phyloP scores from a whole-genome alignment of 2,329 filamentous ascomycete genomes.

The Trichoderma koningii region DNA sequence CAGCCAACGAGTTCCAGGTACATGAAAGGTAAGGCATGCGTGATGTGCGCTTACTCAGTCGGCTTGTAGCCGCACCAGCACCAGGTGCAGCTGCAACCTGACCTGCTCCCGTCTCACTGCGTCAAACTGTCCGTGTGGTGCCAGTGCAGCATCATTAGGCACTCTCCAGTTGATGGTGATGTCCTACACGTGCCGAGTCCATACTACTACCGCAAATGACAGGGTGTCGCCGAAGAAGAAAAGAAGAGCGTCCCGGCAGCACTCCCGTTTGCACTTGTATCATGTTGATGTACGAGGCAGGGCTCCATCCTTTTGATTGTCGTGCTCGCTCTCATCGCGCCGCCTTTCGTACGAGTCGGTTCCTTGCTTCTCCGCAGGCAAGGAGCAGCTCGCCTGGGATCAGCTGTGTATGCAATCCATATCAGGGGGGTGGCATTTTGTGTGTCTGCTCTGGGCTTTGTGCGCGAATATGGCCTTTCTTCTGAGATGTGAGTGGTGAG shows the following conservation, averaged over 20 bases:
- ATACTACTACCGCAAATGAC: too few relatives aligned
- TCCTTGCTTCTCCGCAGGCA: constrained; percentile 6
- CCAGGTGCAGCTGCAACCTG: background rate
- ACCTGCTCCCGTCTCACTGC: constrained; percentile 5
- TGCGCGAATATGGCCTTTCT: background rate
- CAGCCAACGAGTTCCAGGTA: too few relatives aligned
- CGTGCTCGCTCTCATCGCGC: background rate
- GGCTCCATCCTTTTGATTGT: background rate
- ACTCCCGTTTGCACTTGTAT: background rate
- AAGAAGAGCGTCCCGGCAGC: background rate
- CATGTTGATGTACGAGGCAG: background rate
- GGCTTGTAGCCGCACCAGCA: too few relatives aligned
- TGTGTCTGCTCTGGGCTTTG: background rate
- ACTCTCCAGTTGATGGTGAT: too few relatives aligned
- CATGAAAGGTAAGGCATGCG: too few relatives aligned
- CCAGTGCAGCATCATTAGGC: background rate
- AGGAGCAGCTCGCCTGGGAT: background rate
- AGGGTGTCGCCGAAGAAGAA: too few relatives aligned
- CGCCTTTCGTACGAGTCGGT: background rate
- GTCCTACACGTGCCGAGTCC: too few relatives aligned
- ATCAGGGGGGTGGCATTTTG: background rate
- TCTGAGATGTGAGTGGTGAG: background rate
- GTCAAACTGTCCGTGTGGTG: constrained; percentile 15
- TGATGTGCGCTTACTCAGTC: constrained; percentile 2
- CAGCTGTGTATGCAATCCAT: background rate